Percentiles rank a stretch among this genome's conserved stretches.
phyloP scores from a whole-genome alignment of 2,329 filamentous ascomycete genomes.

The Capronia coronata region DNA sequence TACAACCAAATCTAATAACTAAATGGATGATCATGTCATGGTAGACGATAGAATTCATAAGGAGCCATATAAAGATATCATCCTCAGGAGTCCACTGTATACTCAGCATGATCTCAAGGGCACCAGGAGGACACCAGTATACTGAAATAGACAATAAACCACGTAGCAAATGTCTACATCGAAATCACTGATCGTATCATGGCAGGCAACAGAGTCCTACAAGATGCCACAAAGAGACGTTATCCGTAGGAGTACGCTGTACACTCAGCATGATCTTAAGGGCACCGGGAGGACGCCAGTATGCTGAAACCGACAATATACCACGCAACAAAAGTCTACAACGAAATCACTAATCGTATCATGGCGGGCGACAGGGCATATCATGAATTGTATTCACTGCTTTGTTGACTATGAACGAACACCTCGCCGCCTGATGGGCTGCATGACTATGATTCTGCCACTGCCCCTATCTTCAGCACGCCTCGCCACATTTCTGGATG shows the following conservation, averaged over 20 bases:
- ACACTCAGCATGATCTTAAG: not conserved
- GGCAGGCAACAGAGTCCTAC: no score
- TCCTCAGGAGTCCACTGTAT: no score
- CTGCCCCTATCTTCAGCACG: not conserved
- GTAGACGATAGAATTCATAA: no score
- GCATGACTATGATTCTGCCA: not conserved
- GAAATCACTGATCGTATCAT: no score
- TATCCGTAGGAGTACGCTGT: no score
- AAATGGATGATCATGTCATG: no score
- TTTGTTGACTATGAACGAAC: not conserved
- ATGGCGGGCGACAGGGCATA: not conserved
- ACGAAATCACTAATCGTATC: not conserved
- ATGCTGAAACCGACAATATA: not conserved
- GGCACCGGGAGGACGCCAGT: not conserved
- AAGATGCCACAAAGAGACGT: no score
- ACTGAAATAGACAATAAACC: no score
- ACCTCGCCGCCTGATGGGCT: not conserved
- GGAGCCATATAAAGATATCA: no score
- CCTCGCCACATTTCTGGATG: not conserved
- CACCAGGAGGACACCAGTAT: no score
- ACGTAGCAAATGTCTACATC: no score
- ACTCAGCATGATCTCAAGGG: not conserved
- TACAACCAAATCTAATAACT: no score
- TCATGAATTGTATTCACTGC: not conserved
- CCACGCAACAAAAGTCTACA: not conserved